These are phyloP conservation scores for Groenewaldozyma auringiensis DNA, from an alignment of 1,139 yeast genomes.

Conservation along the genomic window DNA sequence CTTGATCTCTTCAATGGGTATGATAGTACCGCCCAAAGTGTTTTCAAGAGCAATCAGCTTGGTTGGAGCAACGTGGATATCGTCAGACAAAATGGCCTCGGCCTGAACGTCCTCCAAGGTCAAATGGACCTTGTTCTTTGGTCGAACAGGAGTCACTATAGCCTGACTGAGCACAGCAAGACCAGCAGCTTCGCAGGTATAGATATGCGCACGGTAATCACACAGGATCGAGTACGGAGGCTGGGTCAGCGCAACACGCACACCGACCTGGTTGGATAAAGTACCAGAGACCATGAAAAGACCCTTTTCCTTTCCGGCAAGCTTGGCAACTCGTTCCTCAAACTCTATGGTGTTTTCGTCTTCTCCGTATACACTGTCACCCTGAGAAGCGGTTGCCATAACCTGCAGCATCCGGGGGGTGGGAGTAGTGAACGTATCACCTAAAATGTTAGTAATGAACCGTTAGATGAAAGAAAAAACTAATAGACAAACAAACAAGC, in stretches of 20 bases:
- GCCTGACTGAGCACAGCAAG: slow-evolving; percentile 85
- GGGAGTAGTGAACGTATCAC: slow-evolving; percentile 93
- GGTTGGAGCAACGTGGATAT: slow-evolving; percentile 86
- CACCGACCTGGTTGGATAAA: slow-evolving; percentile 78
- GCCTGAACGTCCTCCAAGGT: slow-evolving; percentile 72
- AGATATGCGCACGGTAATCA: slow-evolving; percentile 81
- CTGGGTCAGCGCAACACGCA: slow-evolving; percentile 67
- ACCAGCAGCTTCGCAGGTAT: slow-evolving; percentile 83
- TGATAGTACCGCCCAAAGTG: slow-evolving; percentile 75
- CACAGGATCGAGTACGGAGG: slow-evolving; percentile 85
- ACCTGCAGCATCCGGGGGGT: slow-evolving; percentile 67
- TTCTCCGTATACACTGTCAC: slow-evolving; percentile 86
- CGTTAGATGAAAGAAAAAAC: too few species aligned
- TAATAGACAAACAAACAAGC: too few species aligned
- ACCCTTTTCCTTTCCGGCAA: slow-evolving; percentile 81
- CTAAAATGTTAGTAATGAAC: slow-evolving; percentile 11
- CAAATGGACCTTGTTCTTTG: slow-evolving; percentile 63
- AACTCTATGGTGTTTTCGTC: slow-evolving; percentile 61
- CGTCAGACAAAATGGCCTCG: slow-evolving; percentile 64
- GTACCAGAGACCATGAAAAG: slow-evolving; percentile 86
- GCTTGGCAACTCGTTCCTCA: slow-evolving; percentile 55
- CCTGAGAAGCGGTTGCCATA: slow-evolving; percentile 53
- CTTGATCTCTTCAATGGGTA: slow-evolving; percentile 73
- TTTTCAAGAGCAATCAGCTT: slow-evolving; percentile 78
- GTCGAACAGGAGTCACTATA: slow-evolving; percentile 79